A percentile compares a stretch with the other conserved stretches of the same genome.
phyloP scores from a whole-genome alignment of 139 green algal genomes.

The Dunaliella primolecta region DNA sequence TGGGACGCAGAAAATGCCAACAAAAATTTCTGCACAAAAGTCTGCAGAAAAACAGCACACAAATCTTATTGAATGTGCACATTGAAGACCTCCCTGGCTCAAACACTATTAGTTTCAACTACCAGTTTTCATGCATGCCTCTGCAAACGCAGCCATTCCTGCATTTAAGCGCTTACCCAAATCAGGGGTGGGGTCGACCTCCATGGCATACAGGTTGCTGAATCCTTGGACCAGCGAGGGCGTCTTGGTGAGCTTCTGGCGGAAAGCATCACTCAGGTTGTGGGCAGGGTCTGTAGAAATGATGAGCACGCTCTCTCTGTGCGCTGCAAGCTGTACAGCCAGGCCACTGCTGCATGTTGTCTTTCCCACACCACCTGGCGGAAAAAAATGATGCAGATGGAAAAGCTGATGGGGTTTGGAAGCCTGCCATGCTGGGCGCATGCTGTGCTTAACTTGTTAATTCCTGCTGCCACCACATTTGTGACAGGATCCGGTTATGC shows the following conservation, averaged over 20 bases:
- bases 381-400: neutral
- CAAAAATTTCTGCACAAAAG: too few relatives aligned
- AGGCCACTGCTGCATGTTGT: conserved; percentile 86
- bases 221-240: conserved; percentile 85
- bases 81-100: too few relatives aligned
- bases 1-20: too few relatives aligned
- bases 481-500: neutral
- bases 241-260: conserved; percentile 89
- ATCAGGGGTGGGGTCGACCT: conserved; percentile 89
- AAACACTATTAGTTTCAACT: too few relatives aligned
- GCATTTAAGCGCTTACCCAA: conserved; percentile 39
- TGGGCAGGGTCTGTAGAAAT: conserved; percentile 96
- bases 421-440: too few relatives aligned
- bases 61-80: too few relatives aligned
- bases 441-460: too few relatives aligned
- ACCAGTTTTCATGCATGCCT: too few relatives aligned
- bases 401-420: too few relatives aligned
- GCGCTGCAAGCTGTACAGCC: conserved; percentile 78
- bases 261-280: conserved; percentile 94
- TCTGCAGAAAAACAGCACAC: too few relatives aligned
- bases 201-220: conserved; percentile 93
- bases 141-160: too few relatives aligned
- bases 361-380: conserved; percentile 78
- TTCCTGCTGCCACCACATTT: too few relatives aligned
- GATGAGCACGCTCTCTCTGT: conserved; percentile 85